Evolutionary conservation across 257 asterid species (phyloP).

Genomic region (Fraxinus excelsior): DNA sequence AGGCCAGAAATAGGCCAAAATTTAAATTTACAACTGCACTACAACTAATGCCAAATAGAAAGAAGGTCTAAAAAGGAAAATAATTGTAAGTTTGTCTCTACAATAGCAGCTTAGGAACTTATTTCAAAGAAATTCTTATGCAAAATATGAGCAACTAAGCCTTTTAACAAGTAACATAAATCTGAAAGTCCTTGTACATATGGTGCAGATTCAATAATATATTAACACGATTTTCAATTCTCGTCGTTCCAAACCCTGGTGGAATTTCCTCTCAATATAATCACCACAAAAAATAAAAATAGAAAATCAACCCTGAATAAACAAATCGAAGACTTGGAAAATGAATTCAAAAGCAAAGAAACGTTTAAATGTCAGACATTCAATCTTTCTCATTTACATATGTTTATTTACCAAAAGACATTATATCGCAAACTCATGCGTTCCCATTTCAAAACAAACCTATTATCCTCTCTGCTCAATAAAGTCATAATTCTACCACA

Average conservation of each 20-base stretch:
- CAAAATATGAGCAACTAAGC: no score
- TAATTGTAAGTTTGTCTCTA: no score
- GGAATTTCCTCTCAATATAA: no score
- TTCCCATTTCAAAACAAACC: background rate
- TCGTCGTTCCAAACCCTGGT: background rate
- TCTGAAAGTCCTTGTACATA: no score
- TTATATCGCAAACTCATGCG: background rate
- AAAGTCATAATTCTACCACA: background rate
- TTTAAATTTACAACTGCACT: no score
- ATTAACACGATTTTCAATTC: background rate
- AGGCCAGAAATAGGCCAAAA: no score
- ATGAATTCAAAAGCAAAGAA: background rate
- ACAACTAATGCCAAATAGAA: no score
- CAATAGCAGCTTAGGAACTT: no score
- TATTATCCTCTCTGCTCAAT: background rate
- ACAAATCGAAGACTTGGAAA: background rate
- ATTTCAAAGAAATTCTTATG: no score
- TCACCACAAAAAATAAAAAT: no score
- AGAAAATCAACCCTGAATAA: background rate
- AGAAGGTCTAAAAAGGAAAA: no score
- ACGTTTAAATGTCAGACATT: background rate
- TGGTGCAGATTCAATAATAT: background rate
- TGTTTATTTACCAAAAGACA: background rate
- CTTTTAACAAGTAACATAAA: no score
- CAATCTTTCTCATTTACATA: background rate